Percentiles rank a stretch among this genome's conserved stretches.
phyloP scores from a whole-genome alignment of 2,329 filamentous ascomycete species.

The Trichoderma sp. region DNA sequence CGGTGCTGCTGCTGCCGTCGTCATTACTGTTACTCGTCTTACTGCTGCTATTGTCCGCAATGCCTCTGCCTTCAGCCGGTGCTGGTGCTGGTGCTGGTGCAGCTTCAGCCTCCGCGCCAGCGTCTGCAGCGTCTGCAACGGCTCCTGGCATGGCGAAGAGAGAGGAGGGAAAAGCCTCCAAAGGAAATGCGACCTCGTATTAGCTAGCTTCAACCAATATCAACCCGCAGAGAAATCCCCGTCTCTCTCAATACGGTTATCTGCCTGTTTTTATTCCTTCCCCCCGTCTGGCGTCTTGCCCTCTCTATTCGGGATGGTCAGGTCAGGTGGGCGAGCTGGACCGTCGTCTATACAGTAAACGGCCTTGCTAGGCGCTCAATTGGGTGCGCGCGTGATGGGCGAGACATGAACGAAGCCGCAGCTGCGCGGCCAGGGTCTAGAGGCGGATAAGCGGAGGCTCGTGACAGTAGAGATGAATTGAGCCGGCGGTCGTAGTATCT shows the following conservation, averaged over 20 bases:
- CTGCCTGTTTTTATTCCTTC: not conserved
- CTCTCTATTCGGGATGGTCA: conserved; percentile 25
- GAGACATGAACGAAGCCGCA: conserved; percentile 31
- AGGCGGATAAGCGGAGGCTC: conserved; percentile 13
- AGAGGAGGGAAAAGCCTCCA: not conserved
- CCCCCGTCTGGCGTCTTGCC: not conserved
- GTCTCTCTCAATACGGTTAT: not conserved
- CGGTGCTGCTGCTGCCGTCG: not conserved
- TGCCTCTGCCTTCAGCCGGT: not conserved
- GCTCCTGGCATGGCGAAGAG: conserved; percentile 22
- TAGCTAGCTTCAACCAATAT: not conserved
- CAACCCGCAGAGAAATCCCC: conserved; percentile 11
- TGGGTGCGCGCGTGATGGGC: conserved; percentile 31
- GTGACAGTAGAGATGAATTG: conserved; percentile 1
- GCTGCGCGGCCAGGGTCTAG: conserved; percentile 18
- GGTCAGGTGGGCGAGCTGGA: conserved; percentile 21
- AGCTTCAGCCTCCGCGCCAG: not conserved
- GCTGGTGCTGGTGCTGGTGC: not conserved
- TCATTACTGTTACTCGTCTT: not conserved
- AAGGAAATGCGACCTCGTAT: conserved; percentile 25
- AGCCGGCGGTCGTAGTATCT: not conserved
- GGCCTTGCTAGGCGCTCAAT: conserved; percentile 28
- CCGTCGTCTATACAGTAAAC: not conserved
- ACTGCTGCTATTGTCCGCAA: not conserved
- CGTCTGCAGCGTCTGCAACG: conserved; percentile 13